A percentile compares a stretch with the other conserved stretches of the same genome.
Conservation (phyloP, 2,329 filamentous ascomycete genomes). For the Diaporthe ampelina region DNA sequence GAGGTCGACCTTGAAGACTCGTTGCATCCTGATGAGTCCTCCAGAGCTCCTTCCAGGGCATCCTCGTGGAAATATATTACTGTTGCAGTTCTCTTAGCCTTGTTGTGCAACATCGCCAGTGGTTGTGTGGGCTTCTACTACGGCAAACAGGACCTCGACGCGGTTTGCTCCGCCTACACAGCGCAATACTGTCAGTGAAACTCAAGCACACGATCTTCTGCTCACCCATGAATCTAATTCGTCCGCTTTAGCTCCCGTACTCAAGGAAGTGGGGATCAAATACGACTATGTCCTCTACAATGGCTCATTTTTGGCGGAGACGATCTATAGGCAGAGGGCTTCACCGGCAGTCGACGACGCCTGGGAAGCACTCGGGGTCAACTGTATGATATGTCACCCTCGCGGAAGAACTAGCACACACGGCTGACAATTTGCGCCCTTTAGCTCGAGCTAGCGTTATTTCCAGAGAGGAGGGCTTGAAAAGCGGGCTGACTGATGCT, state of each 20-base stretch:
- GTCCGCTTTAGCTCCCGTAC: conserved; percentile 49
- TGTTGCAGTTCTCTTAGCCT: not conserved
- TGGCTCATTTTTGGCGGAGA: conserved; percentile 69
- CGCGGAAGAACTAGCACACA: not conserved
- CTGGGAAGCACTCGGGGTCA: conserved; percentile 61
- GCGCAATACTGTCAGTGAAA: conserved; percentile 56
- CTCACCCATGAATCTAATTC: too few relatives aligned
- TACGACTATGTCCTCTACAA: conserved; percentile 62
- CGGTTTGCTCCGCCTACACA: conserved; percentile 50
- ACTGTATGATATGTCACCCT: conserved; percentile 56
- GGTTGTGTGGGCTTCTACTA: conserved; percentile 7
- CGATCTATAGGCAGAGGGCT: conserved; percentile 64
- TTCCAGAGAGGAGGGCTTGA: conserved; percentile 61
- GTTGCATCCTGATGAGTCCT: not conserved
- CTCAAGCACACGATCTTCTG: too few relatives aligned
- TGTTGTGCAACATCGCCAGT: not conserved
- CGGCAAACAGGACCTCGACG: conserved; percentile 40
- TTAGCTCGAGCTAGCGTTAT: conserved; percentile 64
- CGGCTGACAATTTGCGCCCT: conserved; percentile 48
- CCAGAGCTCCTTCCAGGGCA: not conserved
- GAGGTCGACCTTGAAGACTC: conserved; percentile 7
- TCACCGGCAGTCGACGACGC: conserved; percentile 69
- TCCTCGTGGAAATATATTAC: not conserved
- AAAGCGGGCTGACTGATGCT: conserved; percentile 64
- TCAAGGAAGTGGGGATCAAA: conserved; percentile 52